Evolutionary conservation across 2,329 filamentous ascomycete species (phyloP).

Genomic region (Alternaria ethzedia): DNA sequence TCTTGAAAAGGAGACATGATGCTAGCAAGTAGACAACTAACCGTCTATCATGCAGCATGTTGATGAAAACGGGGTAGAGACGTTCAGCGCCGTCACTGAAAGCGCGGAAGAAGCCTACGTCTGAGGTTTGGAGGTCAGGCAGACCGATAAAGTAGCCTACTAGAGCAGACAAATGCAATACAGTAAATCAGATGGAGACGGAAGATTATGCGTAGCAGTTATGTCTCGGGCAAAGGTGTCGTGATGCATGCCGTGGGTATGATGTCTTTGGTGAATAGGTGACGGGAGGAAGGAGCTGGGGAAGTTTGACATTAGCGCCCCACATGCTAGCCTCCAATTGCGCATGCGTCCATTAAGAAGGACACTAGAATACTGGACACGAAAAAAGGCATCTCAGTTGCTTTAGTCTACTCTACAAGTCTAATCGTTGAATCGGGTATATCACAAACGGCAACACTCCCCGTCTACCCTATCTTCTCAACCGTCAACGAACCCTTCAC

Average conservation of each 20-base stretch:
- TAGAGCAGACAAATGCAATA: not conserved
- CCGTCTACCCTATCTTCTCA: slow-evolving; percentile 20
- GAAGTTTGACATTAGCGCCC: not conserved
- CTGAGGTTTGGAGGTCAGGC: not conserved
- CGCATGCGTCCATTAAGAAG: not conserved
- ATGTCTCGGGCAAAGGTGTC: not conserved
- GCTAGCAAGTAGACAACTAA: too few relatives aligned
- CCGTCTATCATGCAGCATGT: accelerated
- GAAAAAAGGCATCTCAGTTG: not conserved
- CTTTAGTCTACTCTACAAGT: not conserved
- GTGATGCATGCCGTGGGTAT: not conserved
- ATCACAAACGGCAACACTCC: not conserved
- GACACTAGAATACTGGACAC: not conserved
- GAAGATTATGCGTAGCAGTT: too few relatives aligned
- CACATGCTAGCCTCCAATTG: not conserved
- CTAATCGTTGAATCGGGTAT: not conserved
- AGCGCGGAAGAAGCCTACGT: not conserved
- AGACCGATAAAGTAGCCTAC: not conserved
- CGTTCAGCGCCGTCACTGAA: not conserved
- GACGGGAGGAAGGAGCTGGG: not conserved
- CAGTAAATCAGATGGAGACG: accelerated
- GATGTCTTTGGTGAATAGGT: not conserved
- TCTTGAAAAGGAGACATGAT: too few relatives aligned
- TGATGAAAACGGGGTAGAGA: not conserved
- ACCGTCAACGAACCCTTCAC: slow-evolving; percentile 28